phyloP scores from a whole-genome alignment of 2,329 filamentous ascomycete genomes.

The Chalara sp. region DNA sequence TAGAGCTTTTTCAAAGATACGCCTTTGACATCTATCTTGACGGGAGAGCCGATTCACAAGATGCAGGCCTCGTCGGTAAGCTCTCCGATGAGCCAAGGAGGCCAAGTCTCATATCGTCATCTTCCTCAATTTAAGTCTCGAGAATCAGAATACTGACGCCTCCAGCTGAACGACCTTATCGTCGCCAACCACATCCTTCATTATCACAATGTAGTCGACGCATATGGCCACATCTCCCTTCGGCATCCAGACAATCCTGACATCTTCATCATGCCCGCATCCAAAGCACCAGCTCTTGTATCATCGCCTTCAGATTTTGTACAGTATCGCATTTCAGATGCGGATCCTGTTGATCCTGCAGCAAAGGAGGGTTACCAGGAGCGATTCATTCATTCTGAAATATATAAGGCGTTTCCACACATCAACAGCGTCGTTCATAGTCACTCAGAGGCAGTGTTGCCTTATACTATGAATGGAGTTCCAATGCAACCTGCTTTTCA shows the following conservation, averaged over 20 bases:
- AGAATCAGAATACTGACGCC: no score
- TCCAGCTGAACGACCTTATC: no score
- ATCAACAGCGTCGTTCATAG: constrained; percentile 37
- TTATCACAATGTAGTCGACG: constrained; percentile 42
- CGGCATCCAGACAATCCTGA: constrained; percentile 38
- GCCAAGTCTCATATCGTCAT: no score
- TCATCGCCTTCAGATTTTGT: constrained; percentile 37
- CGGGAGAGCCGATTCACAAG: no score
- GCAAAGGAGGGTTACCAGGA: constrained; percentile 35
- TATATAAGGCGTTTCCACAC: constrained; percentile 34
- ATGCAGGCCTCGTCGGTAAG: no score
- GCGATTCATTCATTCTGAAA: constrained; percentile 40
- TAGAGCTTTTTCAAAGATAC: no score
- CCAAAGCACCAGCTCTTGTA: constrained; percentile 40
- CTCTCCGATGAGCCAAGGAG: no score
- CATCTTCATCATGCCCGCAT: constrained; percentile 41
- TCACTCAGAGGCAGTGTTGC: constrained; percentile 36
- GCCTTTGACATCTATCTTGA: no score
- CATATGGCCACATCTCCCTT: constrained; percentile 48
- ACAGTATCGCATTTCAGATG: constrained; percentile 37
- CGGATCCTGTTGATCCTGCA: constrained; percentile 32
- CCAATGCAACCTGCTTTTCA: constrained; percentile 35
- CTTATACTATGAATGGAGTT: constrained; percentile 35
- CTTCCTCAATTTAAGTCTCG: no score
- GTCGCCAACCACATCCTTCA: constrained; percentile 42